These are phyloP conservation scores for Cercophora newfieldiana DNA, from an alignment of 495 filamentous ascomycete genomes.

Conservation along the genomic window DNA sequence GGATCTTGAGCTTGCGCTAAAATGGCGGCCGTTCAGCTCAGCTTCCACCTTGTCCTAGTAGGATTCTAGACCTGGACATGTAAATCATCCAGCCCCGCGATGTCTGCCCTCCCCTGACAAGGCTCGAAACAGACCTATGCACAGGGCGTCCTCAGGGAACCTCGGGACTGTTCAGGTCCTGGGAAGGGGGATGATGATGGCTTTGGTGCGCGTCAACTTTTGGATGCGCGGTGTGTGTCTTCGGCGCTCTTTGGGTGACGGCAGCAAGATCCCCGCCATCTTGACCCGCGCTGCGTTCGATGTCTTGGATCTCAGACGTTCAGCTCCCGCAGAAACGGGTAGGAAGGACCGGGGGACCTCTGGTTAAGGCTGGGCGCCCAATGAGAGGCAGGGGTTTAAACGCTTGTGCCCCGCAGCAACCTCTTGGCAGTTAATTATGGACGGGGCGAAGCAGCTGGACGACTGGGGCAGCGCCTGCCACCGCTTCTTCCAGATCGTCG, in stretches of 20 bases:
- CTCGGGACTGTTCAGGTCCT: background rate
- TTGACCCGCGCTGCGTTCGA: background rate
- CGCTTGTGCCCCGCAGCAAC: slow-evolving; percentile 16
- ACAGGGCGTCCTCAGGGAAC: background rate
- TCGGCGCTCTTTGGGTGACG: background rate
- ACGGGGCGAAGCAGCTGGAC: slow-evolving; percentile 13
- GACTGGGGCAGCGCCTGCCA: background rate
- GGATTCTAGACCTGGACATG: slow-evolving; percentile 5
- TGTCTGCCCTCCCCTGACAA: background rate
- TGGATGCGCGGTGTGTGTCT: background rate
- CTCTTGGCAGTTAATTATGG: slow-evolving; percentile 19
- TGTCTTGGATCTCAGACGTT: background rate
- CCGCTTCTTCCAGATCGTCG: too few relatives aligned
- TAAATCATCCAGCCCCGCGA: background rate
- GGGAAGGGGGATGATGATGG: background rate
- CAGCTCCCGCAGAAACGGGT: slow-evolving; percentile 4
- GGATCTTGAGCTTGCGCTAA: background rate
- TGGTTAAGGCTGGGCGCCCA: slow-evolving; percentile 10
- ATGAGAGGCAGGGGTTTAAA: slow-evolving; percentile 7
- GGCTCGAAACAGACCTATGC: background rate
- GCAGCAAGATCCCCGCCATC: background rate
- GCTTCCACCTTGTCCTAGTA: background rate
- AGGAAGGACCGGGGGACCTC: slow-evolving; percentile 14
- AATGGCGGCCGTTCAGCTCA: background rate
- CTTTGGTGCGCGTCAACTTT: background rate